These are phyloP conservation scores for Conticribra guillardii DNA, from an alignment of 108 stramenopile genomes.

Conservation along the genomic window DNA sequence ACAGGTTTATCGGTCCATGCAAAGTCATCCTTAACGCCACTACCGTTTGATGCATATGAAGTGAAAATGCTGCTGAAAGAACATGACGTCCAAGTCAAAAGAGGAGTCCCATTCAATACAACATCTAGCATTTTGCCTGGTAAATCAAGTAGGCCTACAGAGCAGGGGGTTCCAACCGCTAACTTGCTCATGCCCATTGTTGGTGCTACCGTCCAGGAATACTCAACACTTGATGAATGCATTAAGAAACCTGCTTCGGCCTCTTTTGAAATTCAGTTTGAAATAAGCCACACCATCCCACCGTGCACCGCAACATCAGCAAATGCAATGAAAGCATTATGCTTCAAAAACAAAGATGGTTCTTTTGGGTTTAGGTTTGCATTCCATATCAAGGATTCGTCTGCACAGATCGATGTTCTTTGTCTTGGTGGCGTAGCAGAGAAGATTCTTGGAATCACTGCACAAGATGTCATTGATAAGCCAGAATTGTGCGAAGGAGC, in stretches of 20 bases:
- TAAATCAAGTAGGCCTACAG: slow-evolving; percentile 9
- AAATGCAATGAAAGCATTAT: slow-evolving; percentile 27
- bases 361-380: slow-evolving; percentile 47
- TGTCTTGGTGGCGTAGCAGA: slow-evolving; percentile 49
- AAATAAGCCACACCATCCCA: slow-evolving; percentile 45
- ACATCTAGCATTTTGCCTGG: slow-evolving; percentile 56
- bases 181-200: no score
- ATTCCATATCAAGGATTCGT: slow-evolving; percentile 49
- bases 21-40: slow-evolving; percentile 66
- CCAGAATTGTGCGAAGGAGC: slow-evolving; percentile 15
- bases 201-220: no score
- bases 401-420: slow-evolving; percentile 53
- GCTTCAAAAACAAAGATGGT: slow-evolving; percentile 36
- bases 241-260: slow-evolving; percentile 24
- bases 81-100: slow-evolving; percentile 56
- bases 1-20: slow-evolving; percentile 53
- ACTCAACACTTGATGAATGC: slow-evolving; percentile 37
- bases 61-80: slow-evolving; percentile 54
- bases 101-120: slow-evolving; percentile 57
- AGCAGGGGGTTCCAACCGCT: not conserved
- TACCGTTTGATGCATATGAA: slow-evolving; percentile 71
- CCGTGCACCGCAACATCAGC: slow-evolving; percentile 16
- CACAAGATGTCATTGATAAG: slow-evolving; percentile 18
- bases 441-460: slow-evolving; percentile 42
- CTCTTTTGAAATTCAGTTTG: slow-evolving; percentile 40